Conservation (phyloP, 2,329 filamentous ascomycete species). For the Aspergillus ibericus region DNA sequence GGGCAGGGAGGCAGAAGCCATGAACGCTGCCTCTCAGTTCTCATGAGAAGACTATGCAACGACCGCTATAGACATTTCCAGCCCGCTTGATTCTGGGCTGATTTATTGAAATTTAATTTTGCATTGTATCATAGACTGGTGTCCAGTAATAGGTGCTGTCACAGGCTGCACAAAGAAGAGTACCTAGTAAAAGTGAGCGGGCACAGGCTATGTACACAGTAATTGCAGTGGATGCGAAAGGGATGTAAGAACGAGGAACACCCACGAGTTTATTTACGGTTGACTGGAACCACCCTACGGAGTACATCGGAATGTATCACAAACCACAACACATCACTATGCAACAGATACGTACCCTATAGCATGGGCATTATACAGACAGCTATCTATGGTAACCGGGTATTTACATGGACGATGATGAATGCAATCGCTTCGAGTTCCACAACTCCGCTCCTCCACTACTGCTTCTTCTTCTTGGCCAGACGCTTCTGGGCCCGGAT, state of each 20-base stretch:
- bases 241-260: background rate
- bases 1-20: constrained; percentile 79
- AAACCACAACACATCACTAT: background rate
- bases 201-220: background rate
- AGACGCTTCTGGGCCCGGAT: constrained; percentile 79
- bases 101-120: background rate
- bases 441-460: constrained; percentile 7
- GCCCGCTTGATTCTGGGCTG: background rate
- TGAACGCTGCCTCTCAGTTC: constrained; percentile 65
- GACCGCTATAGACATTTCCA: background rate
- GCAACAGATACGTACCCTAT: background rate
- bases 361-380: constrained; percentile 8
- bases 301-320: background rate
- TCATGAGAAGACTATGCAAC: constrained; percentile 27
- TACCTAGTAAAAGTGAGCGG: background rate
- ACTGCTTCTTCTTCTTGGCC: constrained; percentile 71
- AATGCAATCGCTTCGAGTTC: constrained; percentile 12
- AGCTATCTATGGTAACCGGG: constrained; percentile 16
- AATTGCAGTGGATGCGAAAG: background rate
- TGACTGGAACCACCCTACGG: background rate
- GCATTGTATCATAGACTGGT: constrained; percentile 4
- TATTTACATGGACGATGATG: constrained; percentile 17
- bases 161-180: background rate
- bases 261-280: no score
- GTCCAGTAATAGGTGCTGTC: background rate